These are phyloP conservation scores for Torulaspora indica DNA, from an alignment of 805 yeast genomes.

Conservation along the genomic window DNA sequence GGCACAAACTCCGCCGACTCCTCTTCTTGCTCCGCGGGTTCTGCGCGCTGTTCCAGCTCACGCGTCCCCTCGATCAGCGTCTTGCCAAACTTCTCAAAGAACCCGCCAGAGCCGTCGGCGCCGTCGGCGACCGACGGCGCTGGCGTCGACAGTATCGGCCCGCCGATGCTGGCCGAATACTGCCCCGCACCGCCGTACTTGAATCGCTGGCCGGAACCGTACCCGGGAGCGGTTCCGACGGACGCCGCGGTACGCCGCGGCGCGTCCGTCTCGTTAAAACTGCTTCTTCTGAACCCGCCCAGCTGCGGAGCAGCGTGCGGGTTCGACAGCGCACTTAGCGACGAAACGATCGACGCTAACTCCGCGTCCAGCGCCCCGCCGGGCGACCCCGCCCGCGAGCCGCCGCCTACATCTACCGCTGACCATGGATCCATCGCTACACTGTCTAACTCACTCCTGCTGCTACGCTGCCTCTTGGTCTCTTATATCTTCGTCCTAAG, in stretches of 20 bases:
- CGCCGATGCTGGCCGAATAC: constrained; percentile 29
- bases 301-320: constrained; percentile 22
- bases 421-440: constrained; percentile 8
- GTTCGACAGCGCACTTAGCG: constrained; percentile 35
- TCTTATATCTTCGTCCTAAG: not conserved
- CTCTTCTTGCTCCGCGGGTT: not conserved
- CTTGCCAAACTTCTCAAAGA: constrained; percentile 36
- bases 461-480: not conserved
- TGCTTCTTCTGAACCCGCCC: constrained; percentile 34
- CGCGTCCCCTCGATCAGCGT: constrained; percentile 35
- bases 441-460: not conserved
- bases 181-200: constrained; percentile 16
- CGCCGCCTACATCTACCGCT: constrained; percentile 3
- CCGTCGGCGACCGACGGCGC: constrained; percentile 1
- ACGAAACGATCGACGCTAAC: constrained; percentile 36
- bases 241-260: constrained; percentile 30
- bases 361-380: constrained; percentile 29
- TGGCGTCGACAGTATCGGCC: constrained; percentile 15
- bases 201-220: constrained; percentile 15
- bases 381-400: not conserved
- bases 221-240: constrained; percentile 33
- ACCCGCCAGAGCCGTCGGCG: constrained; percentile 22
- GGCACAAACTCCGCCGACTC: not conserved
- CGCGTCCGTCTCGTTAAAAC: constrained; percentile 11
- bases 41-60: constrained; percentile 25